Base-by-base conservation (phyloP, 345 rosid genomes). In the Gossypium mustelinum region DNA sequence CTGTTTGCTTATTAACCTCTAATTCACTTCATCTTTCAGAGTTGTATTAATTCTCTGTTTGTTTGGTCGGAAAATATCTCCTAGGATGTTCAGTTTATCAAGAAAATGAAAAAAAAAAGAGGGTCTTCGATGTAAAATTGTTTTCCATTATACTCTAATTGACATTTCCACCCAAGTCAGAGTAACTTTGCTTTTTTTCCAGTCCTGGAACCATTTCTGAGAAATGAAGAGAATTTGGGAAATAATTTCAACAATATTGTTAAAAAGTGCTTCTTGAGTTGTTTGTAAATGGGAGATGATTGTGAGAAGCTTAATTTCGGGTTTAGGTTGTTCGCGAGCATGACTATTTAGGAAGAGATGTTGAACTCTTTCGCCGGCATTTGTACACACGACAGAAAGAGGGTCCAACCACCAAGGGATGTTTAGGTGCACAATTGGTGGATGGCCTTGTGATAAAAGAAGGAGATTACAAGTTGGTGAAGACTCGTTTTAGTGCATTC, bases 401-500 rank as follows among this genome's bases (percentile, higher is more conserved):
- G 1, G 95, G 95, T 22, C 97, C 95, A 12, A 66, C 71, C 41
- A 75, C 81, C 3, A 89, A 89, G 81, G 97, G 91, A 74, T 84
- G 79, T 3, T 44, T 11, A 0, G 98, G 98, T 9, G 88, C 97
- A 7, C 83, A 86, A 20, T 81, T 94, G 56, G 93, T 84, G 2
- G 88, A 94, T 77, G 97, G 97, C 45, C 81, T 92, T 73, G 81
- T 52, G 64, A 92, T 90, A 76, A 81, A 77, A 81, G 90, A 85
- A 81, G 90, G 87, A 43, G 98, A 94, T 60, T 92, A 94, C 75
- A 92, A 90, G 84, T 39, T 92, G 73, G 92, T 90, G 78, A 94
- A 92, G 88, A 90, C 87, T 0, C 90, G 94, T 52, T 92, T 94
- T 78, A 88, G 97, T 24, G 97, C 97, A 1, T 94, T 91, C 84